phyloP scores from a whole-genome alignment of 352 stramenopile species.

The Phytophthora cryptogea region DNA sequence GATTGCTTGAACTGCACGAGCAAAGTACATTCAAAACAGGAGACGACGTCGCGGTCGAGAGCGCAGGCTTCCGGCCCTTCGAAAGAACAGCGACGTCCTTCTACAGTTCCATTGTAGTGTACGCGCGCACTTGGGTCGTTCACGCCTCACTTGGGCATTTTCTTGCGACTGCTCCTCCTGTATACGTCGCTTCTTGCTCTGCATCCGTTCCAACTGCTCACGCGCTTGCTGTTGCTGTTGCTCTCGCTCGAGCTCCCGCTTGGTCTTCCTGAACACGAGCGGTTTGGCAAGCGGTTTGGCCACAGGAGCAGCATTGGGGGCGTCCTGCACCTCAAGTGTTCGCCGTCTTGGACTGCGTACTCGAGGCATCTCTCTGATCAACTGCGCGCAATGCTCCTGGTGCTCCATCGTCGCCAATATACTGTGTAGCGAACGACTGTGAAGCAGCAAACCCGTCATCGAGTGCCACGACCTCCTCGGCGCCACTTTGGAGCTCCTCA shows the following conservation, averaged over 20 bases:
- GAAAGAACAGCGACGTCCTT: constrained; percentile 14
- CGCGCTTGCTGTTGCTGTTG: constrained; percentile 35
- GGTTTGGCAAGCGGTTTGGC: constrained; percentile 35
- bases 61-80: constrained; percentile 20
- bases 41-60: constrained; percentile 38
- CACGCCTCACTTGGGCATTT: background rate
- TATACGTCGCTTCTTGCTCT: constrained; percentile 24
- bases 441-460: constrained; percentile 38
- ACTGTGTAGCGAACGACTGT: constrained; percentile 43
- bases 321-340: constrained; percentile 9
- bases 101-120: constrained; percentile 29
- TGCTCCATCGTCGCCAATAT: constrained; percentile 41
- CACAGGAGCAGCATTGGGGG: constrained; percentile 3
- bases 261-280: constrained; percentile 60
- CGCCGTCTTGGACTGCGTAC: constrained; percentile 12
- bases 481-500: constrained; percentile 49
- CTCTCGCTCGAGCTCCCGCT: constrained; percentile 55
- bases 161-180: constrained; percentile 2
- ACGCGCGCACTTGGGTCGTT: constrained; percentile 24
- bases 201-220: constrained; percentile 23
- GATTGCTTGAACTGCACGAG: constrained; percentile 2
- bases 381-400: constrained; percentile 36
- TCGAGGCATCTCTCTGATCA: constrained; percentile 22
- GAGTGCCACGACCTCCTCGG: constrained; percentile 33
- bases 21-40: constrained; percentile 37